Base-by-base conservation (phyloP, 2,329 filamentous ascomycete species). In the Calonectria multiphialidica region DNA sequence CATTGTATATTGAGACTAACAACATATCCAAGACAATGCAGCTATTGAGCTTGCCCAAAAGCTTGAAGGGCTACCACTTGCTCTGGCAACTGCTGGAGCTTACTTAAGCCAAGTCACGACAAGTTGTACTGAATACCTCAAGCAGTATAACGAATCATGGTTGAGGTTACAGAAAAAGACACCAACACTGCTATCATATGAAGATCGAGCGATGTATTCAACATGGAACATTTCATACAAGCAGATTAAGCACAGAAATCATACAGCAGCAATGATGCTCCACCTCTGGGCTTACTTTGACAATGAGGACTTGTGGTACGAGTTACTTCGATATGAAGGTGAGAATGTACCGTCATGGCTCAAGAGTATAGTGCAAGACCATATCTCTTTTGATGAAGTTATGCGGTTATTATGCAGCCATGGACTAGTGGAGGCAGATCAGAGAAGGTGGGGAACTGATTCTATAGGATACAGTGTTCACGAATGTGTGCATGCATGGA, bases 241-340 rank as follows among this genome's bases (percentile, higher is more conserved):
- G 35, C 75, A 83, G 23, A 80, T 88, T 37, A 63, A 83, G 73
- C 75, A 79, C 18, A 21, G 33, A 35, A 70, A 21, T 55, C 18
- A 68, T 16, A 5, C 44, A 78, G 50, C 75, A 23, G 83, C 83
- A 30, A 74, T 79, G 33, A 78, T 87, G 1, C 81, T 88, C 18
- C 67, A 79, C n/a, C 75, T 86, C 18, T 84, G 84, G 81, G 84
- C 83, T n/a, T 84, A 81, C 70, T 85, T 88, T 69, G 81, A 84
- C 72, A 84, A 85, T 72, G 78, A 83, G 16, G 84, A 87, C 72
- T 72, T 88, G 5, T 88, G 83, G 86, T 86, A 81, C 73, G 81
- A 86, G 66, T 79, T 88, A 21, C 72, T 88, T 4, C 53, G 72
- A 57, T 63, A 73, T 53, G 74, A 70, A 21, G 35, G 61, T 37